A percentile compares a stretch with the other conserved stretches of the same genome.
Evolutionary conservation across 139 green algal species (phyloP).

Genomic region (Micractinium conductrix): DNA sequence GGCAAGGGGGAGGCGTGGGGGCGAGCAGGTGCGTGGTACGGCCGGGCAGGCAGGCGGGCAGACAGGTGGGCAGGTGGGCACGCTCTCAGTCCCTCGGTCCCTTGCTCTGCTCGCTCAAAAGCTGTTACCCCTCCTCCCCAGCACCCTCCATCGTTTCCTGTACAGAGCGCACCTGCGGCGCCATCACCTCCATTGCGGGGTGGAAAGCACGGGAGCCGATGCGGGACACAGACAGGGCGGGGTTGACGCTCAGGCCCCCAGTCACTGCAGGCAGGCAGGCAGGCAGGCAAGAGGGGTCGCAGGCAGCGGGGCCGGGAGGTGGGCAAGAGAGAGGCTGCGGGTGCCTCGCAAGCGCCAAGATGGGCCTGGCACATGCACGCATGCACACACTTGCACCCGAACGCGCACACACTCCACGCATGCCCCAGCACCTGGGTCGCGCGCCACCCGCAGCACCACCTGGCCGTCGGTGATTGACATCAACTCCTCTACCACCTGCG

Average conservation of each 20-base stretch:
- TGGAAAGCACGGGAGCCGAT: slow-evolving; percentile 79
- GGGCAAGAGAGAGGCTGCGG: too few relatives aligned
- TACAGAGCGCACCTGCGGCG: slow-evolving; percentile 49
- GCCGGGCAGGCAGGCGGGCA: too few relatives aligned
- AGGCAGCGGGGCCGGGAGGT: neutral
- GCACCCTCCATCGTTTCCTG: neutral
- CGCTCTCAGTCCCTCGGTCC: too few relatives aligned
- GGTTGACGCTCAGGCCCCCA: slow-evolving; percentile 53
- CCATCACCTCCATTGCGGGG: slow-evolving; percentile 68
- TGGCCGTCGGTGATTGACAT: slow-evolving; percentile 92
- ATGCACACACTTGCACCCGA: too few relatives aligned
- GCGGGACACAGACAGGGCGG: slow-evolving; percentile 72
- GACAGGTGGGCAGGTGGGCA: too few relatives aligned
- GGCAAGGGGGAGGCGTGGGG: neutral
- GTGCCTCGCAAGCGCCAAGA: too few relatives aligned
- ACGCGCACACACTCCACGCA: too few relatives aligned
- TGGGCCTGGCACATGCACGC: too few relatives aligned
- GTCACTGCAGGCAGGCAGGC: neutral
- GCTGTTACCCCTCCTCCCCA: neutral
- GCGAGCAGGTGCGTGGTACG: neutral
- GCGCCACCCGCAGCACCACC: slow-evolving; percentile 48
- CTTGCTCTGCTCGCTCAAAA: too few relatives aligned
- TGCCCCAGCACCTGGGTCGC: slow-evolving; percentile 25
- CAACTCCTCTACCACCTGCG: slow-evolving; percentile 89
- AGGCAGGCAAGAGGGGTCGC: neutral